Evolutionary conservation across 179 eudicot species (phyloP).

Genomic region (Carnegiea gigantea): DNA sequence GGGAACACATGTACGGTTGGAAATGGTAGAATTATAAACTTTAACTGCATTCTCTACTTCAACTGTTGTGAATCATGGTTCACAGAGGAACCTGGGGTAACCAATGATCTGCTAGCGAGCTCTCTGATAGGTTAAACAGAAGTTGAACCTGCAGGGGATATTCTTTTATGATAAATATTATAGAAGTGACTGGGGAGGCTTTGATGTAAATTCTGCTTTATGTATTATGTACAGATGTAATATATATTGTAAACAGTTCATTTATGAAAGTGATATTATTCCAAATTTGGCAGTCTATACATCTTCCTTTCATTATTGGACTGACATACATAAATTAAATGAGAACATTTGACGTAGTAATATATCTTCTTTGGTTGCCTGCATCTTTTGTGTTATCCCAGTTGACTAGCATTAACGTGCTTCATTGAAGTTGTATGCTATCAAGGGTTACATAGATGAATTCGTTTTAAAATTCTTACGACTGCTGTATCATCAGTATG

Average conservation of each 20-base stretch:
- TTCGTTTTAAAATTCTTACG: background rate
- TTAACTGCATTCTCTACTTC: slow-evolving; percentile 30
- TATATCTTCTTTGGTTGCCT: background rate
- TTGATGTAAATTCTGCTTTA: slow-evolving; percentile 7
- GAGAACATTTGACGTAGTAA: background rate
- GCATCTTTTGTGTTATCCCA: background rate
- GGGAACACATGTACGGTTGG: slow-evolving; percentile 66
- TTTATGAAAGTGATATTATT: slow-evolving; percentile 8
- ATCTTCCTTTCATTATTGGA: background rate
- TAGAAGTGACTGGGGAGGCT: slow-evolving; percentile 10
- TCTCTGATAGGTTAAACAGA: slow-evolving; percentile 47
- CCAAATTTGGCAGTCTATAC: background rate
- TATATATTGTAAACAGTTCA: slow-evolving; percentile 13
- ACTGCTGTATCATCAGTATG: background rate
- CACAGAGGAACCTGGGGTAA: slow-evolving; percentile 42
- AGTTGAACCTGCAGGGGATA: slow-evolving; percentile 41
- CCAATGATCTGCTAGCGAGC: slow-evolving; percentile 6
- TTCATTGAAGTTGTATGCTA: too few relatives aligned
- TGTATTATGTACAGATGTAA: slow-evolving; percentile 15
- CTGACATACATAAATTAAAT: background rate
- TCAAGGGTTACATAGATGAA: background rate
- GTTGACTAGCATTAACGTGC: too few relatives aligned
- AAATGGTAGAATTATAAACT: slow-evolving; percentile 59
- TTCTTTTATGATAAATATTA: slow-evolving; percentile 15
- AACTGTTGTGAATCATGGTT: slow-evolving; percentile 66